phyloP scores from a whole-genome alignment of 2,329 filamentous ascomycete genomes.

The Cordyceps farinosa region DNA sequence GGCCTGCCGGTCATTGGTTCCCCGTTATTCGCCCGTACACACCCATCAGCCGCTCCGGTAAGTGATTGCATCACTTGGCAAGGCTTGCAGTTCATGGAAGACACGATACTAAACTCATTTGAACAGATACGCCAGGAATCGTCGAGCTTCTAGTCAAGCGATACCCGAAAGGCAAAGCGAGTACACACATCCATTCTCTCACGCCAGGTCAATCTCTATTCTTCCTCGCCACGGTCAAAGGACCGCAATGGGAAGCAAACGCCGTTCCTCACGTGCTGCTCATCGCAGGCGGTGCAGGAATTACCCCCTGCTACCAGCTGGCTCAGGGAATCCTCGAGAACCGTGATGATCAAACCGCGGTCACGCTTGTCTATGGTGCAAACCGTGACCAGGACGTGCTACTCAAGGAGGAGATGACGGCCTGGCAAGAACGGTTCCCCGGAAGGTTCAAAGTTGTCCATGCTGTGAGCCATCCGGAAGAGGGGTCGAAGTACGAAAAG shows the following conservation, averaged over 20 bases:
- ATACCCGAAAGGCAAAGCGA: not conserved
- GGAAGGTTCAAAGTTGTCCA: not conserved
- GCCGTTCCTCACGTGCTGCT: constrained; percentile 53
- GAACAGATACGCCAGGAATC: not conserved
- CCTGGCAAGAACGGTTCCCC: constrained; percentile 20
- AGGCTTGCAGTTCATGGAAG: too few species aligned
- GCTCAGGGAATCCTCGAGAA: constrained; percentile 59
- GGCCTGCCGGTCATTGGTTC: not conserved
- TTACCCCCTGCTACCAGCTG: constrained; percentile 67
- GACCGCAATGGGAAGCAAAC: constrained; percentile 39
- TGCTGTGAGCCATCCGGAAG: not conserved
- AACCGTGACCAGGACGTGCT: not conserved
- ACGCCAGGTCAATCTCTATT: not conserved
- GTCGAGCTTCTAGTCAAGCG: not conserved
- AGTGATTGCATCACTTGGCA: not conserved
- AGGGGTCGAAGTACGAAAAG: not conserved
- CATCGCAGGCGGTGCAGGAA: constrained; percentile 68
- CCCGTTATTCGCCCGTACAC: not conserved
- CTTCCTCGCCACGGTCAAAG: not conserved
- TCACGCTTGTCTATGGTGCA: constrained; percentile 64
- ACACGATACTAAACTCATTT: too few species aligned
- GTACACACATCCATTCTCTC: not conserved
- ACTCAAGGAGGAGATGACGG: not conserved
- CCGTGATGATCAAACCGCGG: constrained; percentile 56
- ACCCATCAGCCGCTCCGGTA: not conserved